Evolutionary conservation across 2,329 filamentous ascomycete genomes (phyloP).

Genomic region (Hypoxylon sp.): DNA sequence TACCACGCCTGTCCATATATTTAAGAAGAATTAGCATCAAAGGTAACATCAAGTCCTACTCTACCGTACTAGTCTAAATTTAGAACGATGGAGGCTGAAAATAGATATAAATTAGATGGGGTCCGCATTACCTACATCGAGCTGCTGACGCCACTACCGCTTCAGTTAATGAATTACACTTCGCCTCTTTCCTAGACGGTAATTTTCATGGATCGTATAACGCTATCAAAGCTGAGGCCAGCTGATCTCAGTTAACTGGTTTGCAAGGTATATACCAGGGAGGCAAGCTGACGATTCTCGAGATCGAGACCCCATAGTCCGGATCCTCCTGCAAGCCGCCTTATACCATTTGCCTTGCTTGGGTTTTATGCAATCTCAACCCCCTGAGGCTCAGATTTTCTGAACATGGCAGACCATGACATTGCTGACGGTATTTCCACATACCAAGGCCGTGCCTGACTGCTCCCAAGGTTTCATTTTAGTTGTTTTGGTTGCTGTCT

Average conservation of each 20-base stretch:
- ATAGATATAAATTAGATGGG: slow-evolving; percentile 15
- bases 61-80: slow-evolving; percentile 20
- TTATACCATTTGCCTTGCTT: slow-evolving; percentile 4
- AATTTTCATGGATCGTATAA: slow-evolving; percentile 5
- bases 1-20: background rate
- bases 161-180: slow-evolving; percentile 6
- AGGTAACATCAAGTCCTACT: background rate
- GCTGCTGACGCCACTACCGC: slow-evolving; percentile 35
- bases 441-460: background rate
- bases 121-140: slow-evolving; percentile 7
- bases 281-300: slow-evolving; percentile 8
- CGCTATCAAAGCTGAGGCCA: slow-evolving; percentile 15
- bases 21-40: background rate
- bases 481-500: slow-evolving; percentile 13
- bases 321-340: slow-evolving; percentile 1
- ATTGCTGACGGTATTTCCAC: slow-evolving; percentile 7
- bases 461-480: background rate
- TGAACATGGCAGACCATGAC: slow-evolving; percentile 7
- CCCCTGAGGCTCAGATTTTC: background rate
- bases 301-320: slow-evolving; percentile 4
- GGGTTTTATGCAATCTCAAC: slow-evolving; percentile 10
- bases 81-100: slow-evolving; percentile 30
- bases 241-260: slow-evolving; percentile 23
- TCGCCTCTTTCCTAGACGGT: slow-evolving; percentile 23
- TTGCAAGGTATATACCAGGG: slow-evolving; percentile 1